phyloP scores from a whole-genome alignment of 306 rosid genomes.

The Abrus pulchellus region DNA sequence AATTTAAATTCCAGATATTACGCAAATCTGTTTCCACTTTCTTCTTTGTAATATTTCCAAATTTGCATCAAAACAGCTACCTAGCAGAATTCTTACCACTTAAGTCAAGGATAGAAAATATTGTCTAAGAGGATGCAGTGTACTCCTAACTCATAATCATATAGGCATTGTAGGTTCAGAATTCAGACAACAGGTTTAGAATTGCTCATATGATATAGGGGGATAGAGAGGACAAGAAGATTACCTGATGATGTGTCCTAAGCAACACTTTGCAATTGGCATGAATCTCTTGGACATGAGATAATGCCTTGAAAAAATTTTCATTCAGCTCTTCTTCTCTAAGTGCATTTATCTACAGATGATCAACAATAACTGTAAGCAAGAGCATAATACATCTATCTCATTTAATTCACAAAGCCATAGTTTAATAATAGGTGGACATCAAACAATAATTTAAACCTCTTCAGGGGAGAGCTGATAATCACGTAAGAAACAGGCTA shows the following conservation, averaged over 20 bases:
- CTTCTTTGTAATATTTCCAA: constrained; percentile 22
- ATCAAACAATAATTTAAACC: constrained; percentile 54
- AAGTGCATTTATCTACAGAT: constrained; percentile 75
- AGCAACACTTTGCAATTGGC: constrained; percentile 91
- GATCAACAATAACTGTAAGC: constrained; percentile 44
- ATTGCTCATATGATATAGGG: constrained; percentile 10
- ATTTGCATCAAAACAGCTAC: constrained; percentile 6
- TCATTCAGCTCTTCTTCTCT: constrained; percentile 88
- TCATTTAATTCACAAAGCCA: constrained; percentile 30
- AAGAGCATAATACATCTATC: constrained; percentile 9
- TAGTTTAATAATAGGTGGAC: constrained; percentile 11
- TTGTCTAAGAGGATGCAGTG: constrained; percentile 2
- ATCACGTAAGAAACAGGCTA: constrained; percentile 87
- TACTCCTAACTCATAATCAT: constrained; percentile 25
- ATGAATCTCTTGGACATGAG: constrained; percentile 97
- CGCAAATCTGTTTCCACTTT: constrained; percentile 27
- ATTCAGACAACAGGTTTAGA: constrained; percentile 25
- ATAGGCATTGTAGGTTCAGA: constrained; percentile 38
- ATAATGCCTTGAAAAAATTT: constrained; percentile 87
- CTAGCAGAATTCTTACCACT: constrained; percentile 30
- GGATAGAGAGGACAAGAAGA: constrained; percentile 27
- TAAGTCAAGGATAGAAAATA: constrained; percentile 26
- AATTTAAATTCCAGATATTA: constrained; percentile 1
- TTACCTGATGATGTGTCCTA: constrained; percentile 97
- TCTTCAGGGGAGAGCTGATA: constrained; percentile 92